phyloP scores from a whole-genome alignment of 2,329 filamentous ascomycete genomes.

The Lachnellula subtilissima region DNA sequence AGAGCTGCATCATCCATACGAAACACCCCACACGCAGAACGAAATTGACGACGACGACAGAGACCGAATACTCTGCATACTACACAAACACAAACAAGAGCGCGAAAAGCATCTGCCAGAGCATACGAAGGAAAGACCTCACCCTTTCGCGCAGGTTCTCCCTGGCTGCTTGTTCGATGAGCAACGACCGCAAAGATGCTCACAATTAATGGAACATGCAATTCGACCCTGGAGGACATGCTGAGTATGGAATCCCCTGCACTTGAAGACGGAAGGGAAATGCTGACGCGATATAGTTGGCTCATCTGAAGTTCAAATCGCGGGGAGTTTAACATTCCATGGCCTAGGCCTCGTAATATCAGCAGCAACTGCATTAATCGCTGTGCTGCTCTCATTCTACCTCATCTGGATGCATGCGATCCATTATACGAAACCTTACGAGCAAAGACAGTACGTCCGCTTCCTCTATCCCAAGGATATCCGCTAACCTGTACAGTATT shows the following conservation, averaged over 20 bases:
- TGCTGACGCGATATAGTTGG: conserved; percentile 29
- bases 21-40: not conserved
- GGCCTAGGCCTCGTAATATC: conserved; percentile 48
- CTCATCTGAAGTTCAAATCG: conserved; percentile 41
- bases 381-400: conserved; percentile 50
- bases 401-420: conserved; percentile 55
- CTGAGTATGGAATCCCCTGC: conserved; percentile 27
- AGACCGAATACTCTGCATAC: not conserved
- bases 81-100: not conserved
- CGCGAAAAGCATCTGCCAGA: not conserved
- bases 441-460: conserved; percentile 50
- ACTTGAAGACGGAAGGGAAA: not conserved
- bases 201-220: conserved; percentile 28
- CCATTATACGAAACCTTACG: conserved; percentile 55
- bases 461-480: not conserved
- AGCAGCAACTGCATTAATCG: conserved; percentile 44
- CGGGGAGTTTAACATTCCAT: conserved; percentile 49
- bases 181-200: conserved; percentile 21
- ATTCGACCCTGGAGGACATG: conserved; percentile 34
- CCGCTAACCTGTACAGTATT: conserved; percentile 48
- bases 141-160: not conserved
- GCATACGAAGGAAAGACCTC: not conserved
- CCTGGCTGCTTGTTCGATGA: conserved; percentile 11
- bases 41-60: not conserved
- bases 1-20: not conserved